Percentiles rank a stretch among this genome's conserved stretches.
These are phyloP conservation scores for Harrya chromipes DNA, from an alignment of 768 basidiomycete species.

Conservation along the genomic window DNA sequence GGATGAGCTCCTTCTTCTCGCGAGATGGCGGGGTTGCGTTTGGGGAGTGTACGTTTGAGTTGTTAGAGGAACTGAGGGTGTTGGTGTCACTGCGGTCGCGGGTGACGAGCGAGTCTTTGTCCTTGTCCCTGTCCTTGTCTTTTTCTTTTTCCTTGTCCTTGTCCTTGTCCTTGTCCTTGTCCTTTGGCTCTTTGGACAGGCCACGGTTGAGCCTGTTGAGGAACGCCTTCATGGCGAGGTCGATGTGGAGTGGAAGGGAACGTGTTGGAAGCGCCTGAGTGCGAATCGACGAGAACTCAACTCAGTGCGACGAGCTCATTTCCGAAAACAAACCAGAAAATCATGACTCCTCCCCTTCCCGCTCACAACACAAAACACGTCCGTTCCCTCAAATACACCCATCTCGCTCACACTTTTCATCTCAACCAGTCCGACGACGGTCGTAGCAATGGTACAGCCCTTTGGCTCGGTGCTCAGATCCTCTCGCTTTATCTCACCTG, in stretches of 20 bases:
- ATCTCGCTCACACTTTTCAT: constrained; percentile 41
- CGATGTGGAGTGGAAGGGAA: constrained; percentile 8
- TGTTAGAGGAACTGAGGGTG: constrained; percentile 27
- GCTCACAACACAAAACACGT: constrained; percentile 68
- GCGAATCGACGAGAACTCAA: constrained; percentile 1
- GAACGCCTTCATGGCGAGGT: constrained; percentile 72
- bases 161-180: constrained; percentile 58
- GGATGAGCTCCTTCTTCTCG: constrained; percentile 54
- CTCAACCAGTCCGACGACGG: constrained; percentile 62
- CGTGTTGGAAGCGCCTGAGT: constrained; percentile 7
- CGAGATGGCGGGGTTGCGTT: constrained; percentile 34
- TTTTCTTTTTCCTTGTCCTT: constrained; percentile 24
- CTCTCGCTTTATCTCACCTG: constrained; percentile 59
- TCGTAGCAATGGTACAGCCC: constrained; percentile 70
- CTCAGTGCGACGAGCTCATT: constrained; percentile 17
- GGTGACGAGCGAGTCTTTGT: constrained; percentile 28
- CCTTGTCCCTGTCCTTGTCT: constrained; percentile 15
- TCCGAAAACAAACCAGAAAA: constrained; percentile 10
- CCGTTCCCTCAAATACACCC: constrained; percentile 39
- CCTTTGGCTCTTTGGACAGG: constrained; percentile 48
- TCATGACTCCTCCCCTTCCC: constrained; percentile 17
- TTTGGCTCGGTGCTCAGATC: constrained; percentile 83
- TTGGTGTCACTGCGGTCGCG: constrained; percentile 34
- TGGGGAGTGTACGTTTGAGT: constrained; percentile 24
- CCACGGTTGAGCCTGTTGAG: constrained; percentile 71